These are phyloP conservation scores for Metarhizium album DNA, from an alignment of 2,329 filamentous ascomycete species.

Conservation along the genomic window DNA sequence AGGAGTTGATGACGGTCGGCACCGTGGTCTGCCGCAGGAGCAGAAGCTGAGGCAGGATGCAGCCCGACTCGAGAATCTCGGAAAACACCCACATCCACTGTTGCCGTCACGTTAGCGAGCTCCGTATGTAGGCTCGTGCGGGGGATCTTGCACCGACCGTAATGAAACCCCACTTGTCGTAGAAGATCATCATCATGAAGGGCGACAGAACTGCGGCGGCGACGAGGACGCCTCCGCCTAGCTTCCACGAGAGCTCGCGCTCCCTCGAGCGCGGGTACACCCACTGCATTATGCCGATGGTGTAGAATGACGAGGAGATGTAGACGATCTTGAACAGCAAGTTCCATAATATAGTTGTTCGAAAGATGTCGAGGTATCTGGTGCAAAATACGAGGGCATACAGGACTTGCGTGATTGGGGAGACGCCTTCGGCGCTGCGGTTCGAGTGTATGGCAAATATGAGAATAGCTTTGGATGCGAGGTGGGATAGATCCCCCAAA, in stretches of 20 bases:
- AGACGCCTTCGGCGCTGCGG: conserved; percentile 80
- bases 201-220: conserved; percentile 60
- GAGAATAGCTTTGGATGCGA: conserved; percentile 78
- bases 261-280: conserved; percentile 81
- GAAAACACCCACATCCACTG: conserved; percentile 82
- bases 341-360: conserved; percentile 51
- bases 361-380: conserved; percentile 77
- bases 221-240: conserved; percentile 59
- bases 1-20: conserved; percentile 93
- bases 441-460: conserved; percentile 87
- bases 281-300: conserved; percentile 78
- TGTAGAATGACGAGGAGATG: conserved; percentile 73
- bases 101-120: conserved; percentile 10
- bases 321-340: conserved; percentile 84
- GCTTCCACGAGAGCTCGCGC: conserved; percentile 85
- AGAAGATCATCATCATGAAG: conserved; percentile 60
- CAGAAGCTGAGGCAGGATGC: conserved; percentile 81
- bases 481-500: conserved; percentile 74
- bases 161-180: conserved; percentile 36
- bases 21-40: conserved; percentile 90
- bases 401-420: conserved; percentile 79
- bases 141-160: conserved; percentile 26
- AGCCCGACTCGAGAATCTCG: conserved; percentile 82
- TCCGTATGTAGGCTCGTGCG: not conserved
- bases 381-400: conserved; percentile 80